Evolutionary conservation across 2,329 filamentous ascomycete genomes (phyloP).

Genomic region (Aureobasidium vineae): DNA sequence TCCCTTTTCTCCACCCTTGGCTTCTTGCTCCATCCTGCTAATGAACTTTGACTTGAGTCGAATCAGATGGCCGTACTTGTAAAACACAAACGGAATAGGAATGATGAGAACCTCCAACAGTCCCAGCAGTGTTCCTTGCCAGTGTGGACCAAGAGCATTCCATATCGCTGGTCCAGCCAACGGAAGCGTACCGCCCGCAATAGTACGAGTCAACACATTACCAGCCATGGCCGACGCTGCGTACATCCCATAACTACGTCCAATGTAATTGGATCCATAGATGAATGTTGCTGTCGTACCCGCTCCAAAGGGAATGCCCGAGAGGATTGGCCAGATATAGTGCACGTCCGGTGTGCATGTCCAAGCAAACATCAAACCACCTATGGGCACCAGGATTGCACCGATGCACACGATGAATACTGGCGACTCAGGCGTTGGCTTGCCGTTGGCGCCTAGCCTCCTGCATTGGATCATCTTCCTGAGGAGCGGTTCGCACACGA

Average conservation of each 20-base stretch:
- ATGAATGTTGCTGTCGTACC: conserved; percentile 42
- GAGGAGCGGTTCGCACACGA: conserved; percentile 33
- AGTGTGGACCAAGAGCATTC: conserved; percentile 41
- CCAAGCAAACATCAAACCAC: conserved; percentile 52
- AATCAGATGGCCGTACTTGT: conserved; percentile 42
- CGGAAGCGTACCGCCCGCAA: conserved; percentile 44
- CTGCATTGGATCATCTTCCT: conserved; percentile 37
- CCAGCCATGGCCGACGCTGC: conserved; percentile 50
- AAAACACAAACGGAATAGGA: conserved; percentile 47
- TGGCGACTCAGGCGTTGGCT: conserved; percentile 44
- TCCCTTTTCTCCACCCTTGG: conserved; percentile 14
- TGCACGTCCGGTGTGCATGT: conserved; percentile 17
- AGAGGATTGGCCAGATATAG: conserved; percentile 34
- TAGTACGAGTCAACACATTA: conserved; percentile 43
- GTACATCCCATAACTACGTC: conserved; percentile 56
- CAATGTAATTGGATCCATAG: conserved; percentile 57
- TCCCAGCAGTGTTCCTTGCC: conserved; percentile 38
- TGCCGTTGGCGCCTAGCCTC: conserved; percentile 45
- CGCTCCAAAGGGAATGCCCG: conserved; percentile 17
- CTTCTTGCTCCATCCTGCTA: conserved; percentile 9
- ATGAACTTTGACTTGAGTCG: conserved; percentile 33
- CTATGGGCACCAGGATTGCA: conserved; percentile 51
- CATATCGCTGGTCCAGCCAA: conserved; percentile 43
- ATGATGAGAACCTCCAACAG: conserved; percentile 38
- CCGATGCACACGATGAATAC: conserved; percentile 50